phyloP scores from a whole-genome alignment of 1,139 yeast genomes.

The Debaryomyces nepalensis region DNA sequence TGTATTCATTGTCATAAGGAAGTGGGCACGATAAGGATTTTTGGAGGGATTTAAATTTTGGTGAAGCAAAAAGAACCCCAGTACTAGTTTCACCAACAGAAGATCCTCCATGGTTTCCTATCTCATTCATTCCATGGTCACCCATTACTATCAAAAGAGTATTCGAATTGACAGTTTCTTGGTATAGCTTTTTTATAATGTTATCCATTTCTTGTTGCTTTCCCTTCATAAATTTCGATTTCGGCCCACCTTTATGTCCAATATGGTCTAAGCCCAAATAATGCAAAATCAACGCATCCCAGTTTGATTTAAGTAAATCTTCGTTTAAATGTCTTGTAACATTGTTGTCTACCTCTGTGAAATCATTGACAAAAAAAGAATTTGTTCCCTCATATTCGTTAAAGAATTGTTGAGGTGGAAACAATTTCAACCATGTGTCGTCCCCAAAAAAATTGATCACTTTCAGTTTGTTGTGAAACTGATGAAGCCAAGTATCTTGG shows the following conservation, averaged over 20 bases:
- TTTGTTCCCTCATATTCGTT: slow-evolving; percentile 80
- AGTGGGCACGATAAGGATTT: slow-evolving; percentile 40
- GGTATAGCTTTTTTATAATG: slow-evolving; percentile 59
- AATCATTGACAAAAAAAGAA: slow-evolving; percentile 92
- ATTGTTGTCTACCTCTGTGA: slow-evolving; percentile 89
- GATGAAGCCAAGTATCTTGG: slow-evolving; percentile 89
- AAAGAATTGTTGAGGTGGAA: slow-evolving; percentile 64
- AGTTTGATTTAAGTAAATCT: slow-evolving; percentile 52
- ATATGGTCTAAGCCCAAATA: slow-evolving; percentile 95
- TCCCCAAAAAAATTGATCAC: slow-evolving; percentile 87
- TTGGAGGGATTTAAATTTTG: slow-evolving; percentile 46
- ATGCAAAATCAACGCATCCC: slow-evolving; percentile 91
- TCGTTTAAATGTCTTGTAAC: slow-evolving; percentile 83
- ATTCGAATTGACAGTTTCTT: slow-evolving; percentile 39
- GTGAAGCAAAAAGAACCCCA: slow-evolving; percentile 72
- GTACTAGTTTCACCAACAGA: slow-evolving; percentile 91
- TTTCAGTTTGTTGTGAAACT: slow-evolving; percentile 52
- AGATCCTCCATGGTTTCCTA: slow-evolving; percentile 97
- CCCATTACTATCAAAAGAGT: slow-evolving; percentile 83
- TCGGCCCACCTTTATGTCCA: slow-evolving; percentile 96
- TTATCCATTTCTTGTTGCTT: slow-evolving; percentile 88
- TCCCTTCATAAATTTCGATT: slow-evolving; percentile 73
- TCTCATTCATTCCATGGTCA: slow-evolving; percentile 94
- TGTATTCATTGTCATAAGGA: slow-evolving; percentile 42
- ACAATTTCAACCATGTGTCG: slow-evolving; percentile 94